Evolutionary conservation across 1,284 basidiomycete genomes (phyloP), one percentile per base, ranked within the genome.

Genomic region (Pisolithus thermaeus): DNA sequence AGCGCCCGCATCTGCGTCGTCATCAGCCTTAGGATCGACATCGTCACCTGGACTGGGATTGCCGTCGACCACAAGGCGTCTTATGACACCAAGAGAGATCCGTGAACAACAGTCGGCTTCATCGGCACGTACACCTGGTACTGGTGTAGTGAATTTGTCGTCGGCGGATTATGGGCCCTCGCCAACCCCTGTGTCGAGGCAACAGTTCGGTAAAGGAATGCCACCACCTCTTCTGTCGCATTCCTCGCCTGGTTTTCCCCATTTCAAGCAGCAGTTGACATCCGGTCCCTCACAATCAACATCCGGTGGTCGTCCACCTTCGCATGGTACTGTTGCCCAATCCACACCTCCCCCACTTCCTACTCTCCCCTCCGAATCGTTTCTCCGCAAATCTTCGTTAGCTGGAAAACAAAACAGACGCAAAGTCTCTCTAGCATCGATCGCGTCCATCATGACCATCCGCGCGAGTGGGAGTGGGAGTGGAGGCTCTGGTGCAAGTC

Each of bases 291-390:
- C 32, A 35, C 32, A 35, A 35, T 35, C 12, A 14, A 35, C 12
- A 5, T 35, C 12, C 12, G 12, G 32, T 35, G 32, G 32, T 35
- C 32, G 32, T 14, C 30, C 12, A 35, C 32, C 32, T 12, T 35
- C 32, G 14, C 12, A 35, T 35, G 32, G 9, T 12, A 30, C 9
- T 9, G 9, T 14, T 6, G 12, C 32, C 32, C 32, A 14, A 35
- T 35, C 74, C 3, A 77, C 83, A 4, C 78, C 84, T 0, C 76
- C 79, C 32, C 80, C 84, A 0, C 70, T 86, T 1, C 75, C 83
- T 1, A 71, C 73, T 12, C 71, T 84, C 5, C 80, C 81, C 0
- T 84, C 83, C 1, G 82, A 84, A 62, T 70, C 73, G 1, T 58
- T 69, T 11, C 59, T 77, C 30, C 68, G 63, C 52, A 67, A 60